Conservation (phyloP, 78 protist species). For the Protostelium mycophagum region DNA sequence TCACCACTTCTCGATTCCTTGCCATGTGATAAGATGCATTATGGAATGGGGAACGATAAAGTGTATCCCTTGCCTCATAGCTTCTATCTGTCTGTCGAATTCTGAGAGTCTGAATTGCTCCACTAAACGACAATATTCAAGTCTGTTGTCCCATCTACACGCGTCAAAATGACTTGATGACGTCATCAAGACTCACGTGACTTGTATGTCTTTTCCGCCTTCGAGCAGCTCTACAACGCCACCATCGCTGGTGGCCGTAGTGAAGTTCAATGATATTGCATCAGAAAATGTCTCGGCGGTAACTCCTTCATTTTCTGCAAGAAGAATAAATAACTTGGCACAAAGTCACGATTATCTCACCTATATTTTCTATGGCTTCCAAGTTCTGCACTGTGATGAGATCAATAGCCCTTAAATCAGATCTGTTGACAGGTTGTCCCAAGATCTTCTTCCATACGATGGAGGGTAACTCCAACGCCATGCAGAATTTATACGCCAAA, state of each 20-base stretch:
- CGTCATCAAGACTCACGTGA: background rate
- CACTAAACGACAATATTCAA: constrained; percentile 35
- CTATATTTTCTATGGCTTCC: constrained; percentile 35
- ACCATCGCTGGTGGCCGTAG: constrained; percentile 33
- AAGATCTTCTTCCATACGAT: constrained; percentile 47
- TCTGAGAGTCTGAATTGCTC: constrained; percentile 39
- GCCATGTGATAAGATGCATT: constrained; percentile 57
- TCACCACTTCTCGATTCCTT: constrained; percentile 30
- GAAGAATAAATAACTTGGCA: constrained; percentile 4
- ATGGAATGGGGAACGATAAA: constrained; percentile 37
- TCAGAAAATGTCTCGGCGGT: constrained; percentile 25
- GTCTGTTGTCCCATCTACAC: constrained; percentile 31
- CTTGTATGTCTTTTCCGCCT: constrained; percentile 30
- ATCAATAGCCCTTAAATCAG: constrained; percentile 5
- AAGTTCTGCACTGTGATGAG: constrained; percentile 1
- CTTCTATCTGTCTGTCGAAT: constrained; percentile 36
- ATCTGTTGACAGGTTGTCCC: constrained; percentile 25
- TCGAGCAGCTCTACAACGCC: constrained; percentile 8
- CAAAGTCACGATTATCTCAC: constrained; percentile 1
- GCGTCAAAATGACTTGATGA: background rate
- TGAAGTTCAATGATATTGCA: constrained; percentile 24
- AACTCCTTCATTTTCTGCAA: background rate
- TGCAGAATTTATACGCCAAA: constrained; percentile 2
- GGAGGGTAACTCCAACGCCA: constrained; percentile 48
- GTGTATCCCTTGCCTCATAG: constrained; percentile 38